These are phyloP conservation scores for Globisporangium carolinianum DNA, from an alignment of 352 stramenopile species.

Conservation along the genomic window DNA sequence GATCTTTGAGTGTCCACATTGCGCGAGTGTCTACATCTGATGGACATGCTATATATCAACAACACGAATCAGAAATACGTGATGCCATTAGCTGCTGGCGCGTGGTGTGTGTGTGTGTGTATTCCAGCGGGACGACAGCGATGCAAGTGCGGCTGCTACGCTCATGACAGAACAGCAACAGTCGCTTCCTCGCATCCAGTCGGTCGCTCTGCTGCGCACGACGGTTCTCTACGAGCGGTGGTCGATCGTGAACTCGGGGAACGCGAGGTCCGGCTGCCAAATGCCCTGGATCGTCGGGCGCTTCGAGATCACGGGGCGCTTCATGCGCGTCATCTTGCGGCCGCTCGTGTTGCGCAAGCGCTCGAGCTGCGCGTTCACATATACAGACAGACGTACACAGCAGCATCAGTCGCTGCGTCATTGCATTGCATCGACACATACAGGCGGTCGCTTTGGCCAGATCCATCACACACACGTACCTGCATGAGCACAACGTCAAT, in stretches of 20 bases:
- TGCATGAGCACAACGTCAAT: slow-evolving; percentile 75
- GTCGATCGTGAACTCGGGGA: slow-evolving; percentile 80
- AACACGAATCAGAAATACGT: no score
- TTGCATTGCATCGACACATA: no score
- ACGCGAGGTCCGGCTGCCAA: slow-evolving; percentile 82
- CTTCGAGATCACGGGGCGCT: slow-evolving; percentile 78
- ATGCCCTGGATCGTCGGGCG: slow-evolving; percentile 79
- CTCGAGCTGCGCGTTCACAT: slow-evolving; percentile 40
- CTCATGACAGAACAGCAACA: not conserved
- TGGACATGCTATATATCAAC: no score
- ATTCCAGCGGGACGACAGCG: no score
- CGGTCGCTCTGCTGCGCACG: not conserved
- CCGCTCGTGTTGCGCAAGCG: slow-evolving; percentile 81
- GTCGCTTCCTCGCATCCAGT: not conserved
- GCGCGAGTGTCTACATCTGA: no score
- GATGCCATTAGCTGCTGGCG: not conserved
- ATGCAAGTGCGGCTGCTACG: no score
- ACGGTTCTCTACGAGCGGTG: slow-evolving; percentile 33
- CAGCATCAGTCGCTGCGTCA: not conserved
- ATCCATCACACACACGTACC: slow-evolving; percentile 24
- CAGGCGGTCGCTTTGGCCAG: not conserved
- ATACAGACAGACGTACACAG: not conserved
- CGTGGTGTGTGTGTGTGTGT: not conserved
- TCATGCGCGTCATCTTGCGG: slow-evolving; percentile 85
- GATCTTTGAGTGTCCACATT: no score